Base-by-base conservation (phyloP, 208 protist species). In the Leishmania guyanensis region DNA sequence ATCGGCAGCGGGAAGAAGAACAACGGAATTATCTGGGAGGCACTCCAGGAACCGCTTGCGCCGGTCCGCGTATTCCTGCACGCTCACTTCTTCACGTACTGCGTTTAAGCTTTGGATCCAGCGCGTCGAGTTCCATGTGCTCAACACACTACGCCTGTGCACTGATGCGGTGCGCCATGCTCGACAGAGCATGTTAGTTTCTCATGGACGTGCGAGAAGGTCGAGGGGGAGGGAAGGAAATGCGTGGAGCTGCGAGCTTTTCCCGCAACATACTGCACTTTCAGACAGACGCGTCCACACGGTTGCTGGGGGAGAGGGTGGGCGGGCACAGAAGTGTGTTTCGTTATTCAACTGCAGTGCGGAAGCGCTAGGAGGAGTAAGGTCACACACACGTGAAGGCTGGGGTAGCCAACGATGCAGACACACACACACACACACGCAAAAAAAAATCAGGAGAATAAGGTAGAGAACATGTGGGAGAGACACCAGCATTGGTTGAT, bases 1-100 rank as follows among this genome's bases (percentile, higher is more conserved):
- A 68, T 92, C 87, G 0, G 86, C 84, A 5, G 88, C 88, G 5
- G 89, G 89, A 4, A 94, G 62, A 16, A 94, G 26, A 1, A 89
- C 51, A 26, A 94, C 33, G 33, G 78, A 88, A 77, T 94, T 78
- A 4, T 85, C 78, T 29, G 82, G 65, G 50, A 94, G 73, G 29
- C 66, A 78, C 5, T 56, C 29, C 39, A 91, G 71, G 54, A 94
- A 85, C 14, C 51, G 78, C 16, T 77, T 72, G 3, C 90, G 87
- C 17, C 90, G 87, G 58, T 86, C 74, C 16, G 75, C 83, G 64
- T 88, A 89, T 73, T 88, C 86, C n/a, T 22, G 26, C 4, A 51
- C 66, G 51, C 78, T 85, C 46, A 76, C 73, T 51, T 79, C 79
- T 20, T 43, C 53, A 10, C 43, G 3, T 5, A 26, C 69, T 8